phyloP scores from a whole-genome alignment of 2,329 filamentous ascomycete species.

The Fusarium brachygibbosum region DNA sequence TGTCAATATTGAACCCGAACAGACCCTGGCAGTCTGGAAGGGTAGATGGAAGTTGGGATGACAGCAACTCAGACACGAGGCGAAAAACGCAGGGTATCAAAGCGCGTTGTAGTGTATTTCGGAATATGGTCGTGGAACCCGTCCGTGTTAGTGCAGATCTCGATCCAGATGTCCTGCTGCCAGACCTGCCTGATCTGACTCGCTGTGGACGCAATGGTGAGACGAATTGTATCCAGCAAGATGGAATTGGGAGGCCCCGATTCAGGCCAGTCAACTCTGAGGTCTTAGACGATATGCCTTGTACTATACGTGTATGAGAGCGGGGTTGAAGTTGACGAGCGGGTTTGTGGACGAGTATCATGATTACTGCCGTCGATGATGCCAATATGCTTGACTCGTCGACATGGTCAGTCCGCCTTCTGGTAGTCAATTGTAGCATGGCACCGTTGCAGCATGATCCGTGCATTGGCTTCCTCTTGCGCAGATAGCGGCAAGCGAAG shows the following conservation, averaged over 20 bases:
- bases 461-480: slow-evolving; percentile 37
- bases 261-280: slow-evolving; percentile 32
- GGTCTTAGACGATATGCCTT: slow-evolving; percentile 18
- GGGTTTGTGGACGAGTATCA: slow-evolving; percentile 17
- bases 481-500: slow-evolving; percentile 17
- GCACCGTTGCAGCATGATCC: slow-evolving; percentile 29
- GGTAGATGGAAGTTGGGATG: slow-evolving; percentile 41
- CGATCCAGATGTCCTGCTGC: slow-evolving; percentile 45
- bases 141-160: slow-evolving; percentile 48
- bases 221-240: slow-evolving; percentile 35
- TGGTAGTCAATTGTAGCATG: slow-evolving; percentile 24
- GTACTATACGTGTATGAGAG: slow-evolving; percentile 26
- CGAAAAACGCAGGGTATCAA: slow-evolving; percentile 39
- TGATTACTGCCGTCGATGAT: slow-evolving; percentile 16
- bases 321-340: slow-evolving; percentile 19
- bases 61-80: slow-evolving; percentile 37
- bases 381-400: slow-evolving; percentile 39
- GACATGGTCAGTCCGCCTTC: slow-evolving; percentile 16
- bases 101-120: slow-evolving; percentile 26
- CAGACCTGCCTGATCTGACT: slow-evolving; percentile 48
- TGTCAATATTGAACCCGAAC: slow-evolving; percentile 24
- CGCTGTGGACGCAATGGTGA: slow-evolving; percentile 42
- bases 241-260: slow-evolving; percentile 37
- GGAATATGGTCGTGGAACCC: slow-evolving; percentile 36
- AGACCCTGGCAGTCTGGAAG: slow-evolving; percentile 21